A percentile compares a stretch with the other conserved stretches of the same genome.
phyloP scores from a whole-genome alignment of 345 rosid genomes.

The Syzygium aqueum region DNA sequence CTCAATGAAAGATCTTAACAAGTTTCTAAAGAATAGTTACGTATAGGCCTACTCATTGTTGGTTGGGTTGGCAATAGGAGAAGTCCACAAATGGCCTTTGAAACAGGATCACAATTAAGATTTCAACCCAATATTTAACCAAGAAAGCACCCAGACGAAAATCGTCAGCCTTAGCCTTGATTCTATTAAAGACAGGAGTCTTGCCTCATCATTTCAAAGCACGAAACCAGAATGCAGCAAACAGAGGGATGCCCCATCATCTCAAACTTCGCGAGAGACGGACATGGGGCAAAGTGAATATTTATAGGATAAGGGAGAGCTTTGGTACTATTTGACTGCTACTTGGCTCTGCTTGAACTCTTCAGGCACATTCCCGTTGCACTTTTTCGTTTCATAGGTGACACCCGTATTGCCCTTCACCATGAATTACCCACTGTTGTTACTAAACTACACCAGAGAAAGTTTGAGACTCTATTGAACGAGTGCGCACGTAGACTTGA shows the following conservation, averaged over 20 bases:
- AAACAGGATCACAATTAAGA: no score
- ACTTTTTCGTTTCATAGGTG: background rate
- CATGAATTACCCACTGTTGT: background rate
- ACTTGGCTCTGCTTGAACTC: background rate
- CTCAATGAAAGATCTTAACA: background rate
- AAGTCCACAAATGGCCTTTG: no score
- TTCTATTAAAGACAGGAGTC: background rate
- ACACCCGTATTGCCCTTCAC: background rate
- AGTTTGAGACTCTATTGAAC: background rate
- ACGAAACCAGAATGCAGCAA: background rate
- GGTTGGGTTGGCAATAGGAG: no score
- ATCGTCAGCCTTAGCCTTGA: background rate
- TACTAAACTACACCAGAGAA: background rate
- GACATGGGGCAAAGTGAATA: background rate
- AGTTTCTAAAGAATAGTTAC: background rate
- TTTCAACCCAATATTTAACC: no score
- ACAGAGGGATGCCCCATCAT: background rate
- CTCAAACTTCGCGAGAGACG: background rate
- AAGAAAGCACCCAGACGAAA: no score
- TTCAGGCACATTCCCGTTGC: background rate
- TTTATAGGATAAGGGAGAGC: background rate
- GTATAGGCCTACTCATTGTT: no score
- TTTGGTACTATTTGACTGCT: background rate
- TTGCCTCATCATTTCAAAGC: background rate
- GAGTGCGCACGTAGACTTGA: background rate